A percentile compares a stretch with the other conserved stretches of the same genome.
These are phyloP conservation scores for Westerdykella sp. DNA, from an alignment of 2,329 filamentous ascomycete genomes.

Conservation along the genomic window DNA sequence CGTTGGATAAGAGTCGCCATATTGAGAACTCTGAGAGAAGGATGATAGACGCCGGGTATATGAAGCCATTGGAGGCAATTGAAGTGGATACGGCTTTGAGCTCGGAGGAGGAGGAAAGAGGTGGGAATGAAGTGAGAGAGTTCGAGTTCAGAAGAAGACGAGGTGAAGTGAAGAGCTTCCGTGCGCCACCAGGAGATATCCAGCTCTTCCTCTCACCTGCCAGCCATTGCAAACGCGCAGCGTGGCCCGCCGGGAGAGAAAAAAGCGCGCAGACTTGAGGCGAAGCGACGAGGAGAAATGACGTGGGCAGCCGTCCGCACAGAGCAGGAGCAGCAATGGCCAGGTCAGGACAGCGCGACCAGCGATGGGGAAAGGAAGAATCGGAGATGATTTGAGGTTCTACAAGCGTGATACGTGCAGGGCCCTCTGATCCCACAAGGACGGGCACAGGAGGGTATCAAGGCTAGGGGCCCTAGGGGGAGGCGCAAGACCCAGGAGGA, in stretches of 20 bases:
- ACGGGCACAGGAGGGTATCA: constrained; percentile 16
- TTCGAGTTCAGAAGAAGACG: not conserved
- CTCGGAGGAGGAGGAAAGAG: not conserved
- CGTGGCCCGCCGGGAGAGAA: no score
- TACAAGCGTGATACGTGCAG: constrained; percentile 34
- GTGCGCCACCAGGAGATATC: not conserved
- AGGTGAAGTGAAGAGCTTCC: not conserved
- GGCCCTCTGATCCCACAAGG: constrained; percentile 14
- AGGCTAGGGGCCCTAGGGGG: constrained; percentile 20
- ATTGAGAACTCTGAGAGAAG: no score
- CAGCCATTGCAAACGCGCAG: not conserved
- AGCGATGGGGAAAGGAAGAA: constrained; percentile 9
- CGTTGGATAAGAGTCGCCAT: no score
- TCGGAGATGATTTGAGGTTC: constrained; percentile 27
- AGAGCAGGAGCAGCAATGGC: no score
- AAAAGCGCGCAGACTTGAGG: constrained; percentile 2
- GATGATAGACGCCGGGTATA: no score
- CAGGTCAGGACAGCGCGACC: not conserved
- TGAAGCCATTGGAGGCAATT: constrained; percentile 9
- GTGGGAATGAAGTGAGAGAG: not conserved
- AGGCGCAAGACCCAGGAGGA: constrained; percentile 6
- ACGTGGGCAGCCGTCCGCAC: no score
- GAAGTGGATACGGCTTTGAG: not conserved
- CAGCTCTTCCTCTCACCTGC: not conserved
- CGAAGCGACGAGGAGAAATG: no score